Evolutionary conservation across 2,329 filamentous ascomycete genomes (phyloP), one percentile per base, ranked within the genome.

Genomic region (Trichoderma sp.): DNA sequence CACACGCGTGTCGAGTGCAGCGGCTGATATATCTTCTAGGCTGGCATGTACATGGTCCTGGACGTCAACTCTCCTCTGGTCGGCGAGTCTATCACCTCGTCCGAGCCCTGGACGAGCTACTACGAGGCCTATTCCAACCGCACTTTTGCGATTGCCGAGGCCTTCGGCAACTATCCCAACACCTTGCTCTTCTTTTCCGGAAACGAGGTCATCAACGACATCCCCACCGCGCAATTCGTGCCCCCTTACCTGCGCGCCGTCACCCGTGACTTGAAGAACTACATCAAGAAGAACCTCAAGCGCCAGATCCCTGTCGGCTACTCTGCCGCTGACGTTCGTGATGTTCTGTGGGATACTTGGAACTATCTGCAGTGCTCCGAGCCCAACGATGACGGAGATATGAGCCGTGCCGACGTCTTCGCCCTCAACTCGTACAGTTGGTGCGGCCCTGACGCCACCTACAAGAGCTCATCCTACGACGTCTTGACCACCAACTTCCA

Each of bases 251-350:
- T 90, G 73, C 86, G 89, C 80, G 92, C 92, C 71, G 88, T 93
- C 72, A 93, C 90, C 58, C 90, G 92, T 76, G 92, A 94, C 80
- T 84, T 94, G 78, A 93, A 92, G 85, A 90, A 89, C 78, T 94
- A 94, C 83, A 89, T 94, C 81, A 87, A 89, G 80, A 89, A 89
- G 76, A 88, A 91, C 76, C 82, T 87, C 70, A 84, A 88, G 76
- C 90, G 92, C 74, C 74, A 81, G 70, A 91, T 94, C 73, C 91
- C 92, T 27, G 90, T 94, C 69, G 92, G 92, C 56, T 94, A 94
- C 84, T 93, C 91, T 7, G 92, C 92, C 70, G 92, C 92, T 60
- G 92, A 94, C 77, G 92, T 95, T 55, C 89, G 92, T 70, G 81
- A 86, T 1, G 88, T 92, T 55, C 86, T 94, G 29, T 84, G 89